These are phyloP conservation scores for Biscogniauxia sp. DNA, from an alignment of 2,329 filamentous ascomycete species.

Conservation along the genomic window DNA sequence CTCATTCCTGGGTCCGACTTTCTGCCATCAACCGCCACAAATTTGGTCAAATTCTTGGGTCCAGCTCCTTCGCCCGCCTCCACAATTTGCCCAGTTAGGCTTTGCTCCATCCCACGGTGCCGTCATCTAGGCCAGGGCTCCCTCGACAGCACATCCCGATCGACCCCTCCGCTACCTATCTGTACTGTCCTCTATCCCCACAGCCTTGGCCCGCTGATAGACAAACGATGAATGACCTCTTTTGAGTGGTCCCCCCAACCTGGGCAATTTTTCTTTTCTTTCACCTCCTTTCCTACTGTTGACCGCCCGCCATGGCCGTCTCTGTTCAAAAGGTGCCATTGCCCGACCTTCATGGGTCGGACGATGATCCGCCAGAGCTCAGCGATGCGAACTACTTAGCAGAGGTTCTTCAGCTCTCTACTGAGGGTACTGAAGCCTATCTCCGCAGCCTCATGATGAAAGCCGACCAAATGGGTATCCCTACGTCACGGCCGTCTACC, in stretches of 20 bases:
- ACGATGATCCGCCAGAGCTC: constrained; percentile 27
- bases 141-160: constrained; percentile 1
- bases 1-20: neutral
- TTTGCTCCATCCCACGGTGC: neutral
- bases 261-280: constrained; percentile 12
- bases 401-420: constrained; percentile 28
- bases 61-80: neutral
- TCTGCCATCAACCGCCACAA: neutral
- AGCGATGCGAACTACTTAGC: constrained; percentile 27
- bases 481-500: constrained; percentile 27
- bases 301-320: constrained; percentile 22
- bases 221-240: constrained; percentile 24
- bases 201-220: constrained; percentile 18
- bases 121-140: neutral
- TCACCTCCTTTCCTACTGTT: constrained; percentile 9
- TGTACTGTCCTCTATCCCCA: constrained; percentile 11
- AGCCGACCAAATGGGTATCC: constrained; percentile 38
- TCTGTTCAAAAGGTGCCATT: constrained; percentile 21
- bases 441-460: constrained; percentile 33
- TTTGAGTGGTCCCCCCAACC: constrained; percentile 17
- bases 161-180: constrained; percentile 7
- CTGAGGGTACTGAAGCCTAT: constrained; percentile 22
- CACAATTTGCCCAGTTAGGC: neutral
- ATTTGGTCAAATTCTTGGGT: neutral
- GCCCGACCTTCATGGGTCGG: constrained; percentile 15